Base-by-base conservation (phyloP, 2,329 filamentous ascomycete species). In the Dothiorella sarmentorum region DNA sequence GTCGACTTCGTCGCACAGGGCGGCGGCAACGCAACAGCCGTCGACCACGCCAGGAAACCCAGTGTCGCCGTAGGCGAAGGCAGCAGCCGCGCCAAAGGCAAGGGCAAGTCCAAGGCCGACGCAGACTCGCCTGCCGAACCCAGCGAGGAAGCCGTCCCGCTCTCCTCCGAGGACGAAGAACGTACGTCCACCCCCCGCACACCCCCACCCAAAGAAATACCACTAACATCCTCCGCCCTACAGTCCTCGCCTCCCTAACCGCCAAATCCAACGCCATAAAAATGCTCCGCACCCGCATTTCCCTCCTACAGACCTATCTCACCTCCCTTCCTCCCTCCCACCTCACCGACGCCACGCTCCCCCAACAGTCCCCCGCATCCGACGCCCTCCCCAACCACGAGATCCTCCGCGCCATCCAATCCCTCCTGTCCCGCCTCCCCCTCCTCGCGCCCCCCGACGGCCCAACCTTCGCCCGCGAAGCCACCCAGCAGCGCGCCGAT, bases 261-360 rank as follows among this genome's bases (percentile, higher is more conserved):
- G 89, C 91, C 61, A 96, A 96, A 68, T 84, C 88, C 62, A 97
- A 97, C 73, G 92, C 94, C 24, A 88, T 97, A 68, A 93, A 91
- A 75, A 97, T 96, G 86, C 84, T 99, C 26, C 87, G 93, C 72
- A 62, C 80, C 71, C 69, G 81, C 72, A 69, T 83, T 63, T 67
- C 78, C 65, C 76, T 85, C 69, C 70, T 85, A 68, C 73, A 84
- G 62, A 59, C 81, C 71, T 97, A 97, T 70, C 84, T 99, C 45
- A 79, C 87, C 62, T 82, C 82, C 13, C 81, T 94, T 2, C 88
- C 89, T 1, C 80, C 84, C 7, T 86, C 85, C 20, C 85, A 86
- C 67, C 76, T 86, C 33, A 81, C 79, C 6, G 79, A 80, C 47
- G 64, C 78, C 38, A 67, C 69, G 22, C 69, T 73, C 6, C 66